These are phyloP conservation scores for Melastoma malabathricum DNA, from an alignment of 345 rosid species.

Conservation along the genomic window DNA sequence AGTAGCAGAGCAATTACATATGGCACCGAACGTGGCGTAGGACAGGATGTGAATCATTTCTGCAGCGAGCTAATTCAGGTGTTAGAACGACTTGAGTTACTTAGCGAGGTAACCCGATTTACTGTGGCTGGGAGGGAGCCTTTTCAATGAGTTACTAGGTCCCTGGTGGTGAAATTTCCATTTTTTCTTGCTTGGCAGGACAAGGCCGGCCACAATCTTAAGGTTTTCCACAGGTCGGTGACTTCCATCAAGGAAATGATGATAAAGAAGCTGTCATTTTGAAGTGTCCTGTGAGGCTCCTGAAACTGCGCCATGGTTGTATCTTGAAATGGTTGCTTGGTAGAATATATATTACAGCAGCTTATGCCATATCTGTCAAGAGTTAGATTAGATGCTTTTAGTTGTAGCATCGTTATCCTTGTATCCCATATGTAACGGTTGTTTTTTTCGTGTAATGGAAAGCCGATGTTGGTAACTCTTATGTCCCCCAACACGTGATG, in stretches of 20 bases:
- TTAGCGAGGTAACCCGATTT: constrained; percentile 55
- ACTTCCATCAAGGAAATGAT: constrained; percentile 63
- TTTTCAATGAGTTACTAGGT: not conserved
- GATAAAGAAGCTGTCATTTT: constrained; percentile 29
- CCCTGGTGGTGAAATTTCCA: not conserved
- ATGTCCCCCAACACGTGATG: too few species aligned
- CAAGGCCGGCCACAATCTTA: constrained; percentile 60
- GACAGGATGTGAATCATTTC: constrained; percentile 30
- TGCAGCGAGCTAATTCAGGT: constrained; percentile 52
- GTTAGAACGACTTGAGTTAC: constrained; percentile 65
- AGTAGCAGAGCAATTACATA: constrained; percentile 21
- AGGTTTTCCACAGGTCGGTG: constrained; percentile 67
- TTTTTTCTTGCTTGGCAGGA: constrained; percentile 34
- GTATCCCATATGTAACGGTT: too few species aligned
- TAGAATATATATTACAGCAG: too few species aligned
- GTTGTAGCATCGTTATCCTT: too few species aligned
- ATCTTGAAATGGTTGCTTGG: constrained; percentile 1
- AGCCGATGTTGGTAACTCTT: too few species aligned
- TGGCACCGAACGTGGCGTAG: constrained; percentile 27
- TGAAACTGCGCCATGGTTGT: constrained; percentile 8
- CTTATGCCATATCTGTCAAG: too few species aligned
- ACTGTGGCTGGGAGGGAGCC: not conserved
- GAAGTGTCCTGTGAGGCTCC: not conserved
- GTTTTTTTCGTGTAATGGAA: too few species aligned
- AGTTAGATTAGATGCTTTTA: too few species aligned